phyloP scores from a whole-genome alignment of 2,329 filamentous ascomycete species.

The Trichoderma sp. region DNA sequence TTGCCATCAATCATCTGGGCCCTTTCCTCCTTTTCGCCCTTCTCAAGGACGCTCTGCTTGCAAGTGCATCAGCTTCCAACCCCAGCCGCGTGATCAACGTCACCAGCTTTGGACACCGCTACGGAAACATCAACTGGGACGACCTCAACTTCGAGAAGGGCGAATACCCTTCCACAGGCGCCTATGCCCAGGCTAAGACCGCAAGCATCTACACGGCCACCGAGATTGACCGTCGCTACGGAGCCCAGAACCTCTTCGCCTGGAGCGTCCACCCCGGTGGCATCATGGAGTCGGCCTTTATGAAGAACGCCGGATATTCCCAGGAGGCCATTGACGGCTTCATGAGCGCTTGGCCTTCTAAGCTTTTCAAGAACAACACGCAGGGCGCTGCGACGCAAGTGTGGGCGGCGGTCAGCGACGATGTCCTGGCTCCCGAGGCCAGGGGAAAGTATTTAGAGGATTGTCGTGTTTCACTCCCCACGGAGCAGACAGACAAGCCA shows the following conservation, averaged over 20 bases:
- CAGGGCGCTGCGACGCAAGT: conserved; percentile 50
- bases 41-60: conserved; percentile 18
- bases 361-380: conserved; percentile 28
- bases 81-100: conserved; percentile 18
- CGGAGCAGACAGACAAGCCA: neutral
- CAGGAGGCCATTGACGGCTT: neutral
- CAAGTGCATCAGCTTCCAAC: neutral
- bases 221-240: conserved; percentile 50
- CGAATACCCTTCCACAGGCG: neutral
- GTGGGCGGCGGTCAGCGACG: conserved; percentile 40
- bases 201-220: conserved; percentile 46
- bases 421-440: conserved; percentile 38
- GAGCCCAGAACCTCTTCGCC: conserved; percentile 42
- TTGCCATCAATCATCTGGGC: conserved; percentile 54
- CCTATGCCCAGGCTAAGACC: conserved; percentile 47
- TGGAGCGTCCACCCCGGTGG: conserved; percentile 48
- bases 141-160: conserved; percentile 34
- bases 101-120: conserved; percentile 36
- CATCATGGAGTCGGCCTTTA: conserved; percentile 31
- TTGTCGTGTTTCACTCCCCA: neutral
- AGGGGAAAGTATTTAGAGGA: conserved; percentile 45
- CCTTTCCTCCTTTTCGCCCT: conserved; percentile 55
- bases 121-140: conserved; percentile 37
- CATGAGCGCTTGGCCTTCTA: neutral
- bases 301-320: neutral